Percentiles rank a stretch among this genome's conserved stretches.
phyloP scores from a whole-genome alignment of 345 rosid species.

The Arabidopsis thaliana region DNA sequence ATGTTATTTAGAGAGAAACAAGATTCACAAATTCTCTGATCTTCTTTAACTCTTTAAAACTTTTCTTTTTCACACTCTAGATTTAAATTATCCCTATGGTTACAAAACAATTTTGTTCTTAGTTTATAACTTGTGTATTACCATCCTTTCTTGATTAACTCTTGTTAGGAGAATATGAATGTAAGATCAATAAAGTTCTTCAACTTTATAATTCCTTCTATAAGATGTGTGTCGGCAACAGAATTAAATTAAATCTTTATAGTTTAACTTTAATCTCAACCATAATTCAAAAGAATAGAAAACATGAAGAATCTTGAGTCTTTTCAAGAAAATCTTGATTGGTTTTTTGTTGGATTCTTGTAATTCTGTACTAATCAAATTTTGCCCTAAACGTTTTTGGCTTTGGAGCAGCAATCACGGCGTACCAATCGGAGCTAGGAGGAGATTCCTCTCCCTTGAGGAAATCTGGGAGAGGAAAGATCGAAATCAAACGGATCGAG shows the following conservation, averaged over 20 bases:
- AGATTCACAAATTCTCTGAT: conserved; percentile 23
- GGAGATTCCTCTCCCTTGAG: conserved; percentile 65
- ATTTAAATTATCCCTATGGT: background rate
- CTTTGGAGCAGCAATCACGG: conserved; percentile 53
- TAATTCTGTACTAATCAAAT: background rate
- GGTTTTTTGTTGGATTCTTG: conserved; percentile 7
- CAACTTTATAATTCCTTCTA: background rate
- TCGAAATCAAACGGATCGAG: conserved; percentile 99
- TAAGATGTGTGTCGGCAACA: conserved; percentile 29
- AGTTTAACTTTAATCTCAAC: conserved; percentile 9
- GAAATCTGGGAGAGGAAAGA: conserved; percentile 94
- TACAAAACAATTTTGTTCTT: background rate
- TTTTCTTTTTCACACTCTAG: conserved; percentile 1
- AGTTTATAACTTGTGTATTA: background rate
- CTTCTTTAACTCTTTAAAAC: conserved; percentile 34
- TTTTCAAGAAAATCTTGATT: conserved; percentile 28
- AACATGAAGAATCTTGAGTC: conserved; percentile 19
- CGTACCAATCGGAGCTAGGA: conserved; percentile 58
- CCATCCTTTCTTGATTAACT: background rate
- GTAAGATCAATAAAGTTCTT: conserved; percentile 9
- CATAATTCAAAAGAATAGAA: conserved; percentile 10
- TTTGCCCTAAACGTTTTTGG: conserved; percentile 9
- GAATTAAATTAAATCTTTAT: background rate
- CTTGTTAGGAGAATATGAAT: conserved; percentile 10
- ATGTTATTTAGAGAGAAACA: conserved; percentile 22